These are phyloP conservation scores for Cladophialophora psammophila DNA, from an alignment of 2,329 filamentous ascomycete genomes.

Conservation along the genomic window DNA sequence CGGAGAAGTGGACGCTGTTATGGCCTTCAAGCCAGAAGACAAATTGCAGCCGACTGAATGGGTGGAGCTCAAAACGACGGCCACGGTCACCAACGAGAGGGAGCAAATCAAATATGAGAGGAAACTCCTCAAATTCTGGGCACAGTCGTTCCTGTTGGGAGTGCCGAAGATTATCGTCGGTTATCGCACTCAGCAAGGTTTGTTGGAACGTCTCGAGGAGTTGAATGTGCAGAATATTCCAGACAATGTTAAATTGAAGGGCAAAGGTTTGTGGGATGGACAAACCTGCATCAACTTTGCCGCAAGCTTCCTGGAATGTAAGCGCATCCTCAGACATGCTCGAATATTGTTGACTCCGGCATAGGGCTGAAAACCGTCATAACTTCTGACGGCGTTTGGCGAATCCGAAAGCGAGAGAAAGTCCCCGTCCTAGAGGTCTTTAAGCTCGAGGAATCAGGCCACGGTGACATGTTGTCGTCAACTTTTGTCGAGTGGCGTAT, in stretches of 20 bases:
- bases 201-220: conserved; percentile 76
- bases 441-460: conserved; percentile 74
- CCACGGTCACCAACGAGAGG: conserved; percentile 70
- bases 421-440: conserved; percentile 74
- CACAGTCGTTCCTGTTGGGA: conserved; percentile 91
- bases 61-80: conserved; percentile 94
- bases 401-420: conserved; percentile 71
- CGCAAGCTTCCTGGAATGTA: conserved; percentile 77
- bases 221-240: conserved; percentile 82
- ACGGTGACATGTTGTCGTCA: conserved; percentile 76
- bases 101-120: conserved; percentile 81
- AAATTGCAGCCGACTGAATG: conserved; percentile 78
- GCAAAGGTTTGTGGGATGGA: conserved; percentile 81
- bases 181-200: conserved; percentile 76
- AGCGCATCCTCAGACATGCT: conserved; percentile 45
- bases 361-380: conserved; percentile 70
- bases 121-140: conserved; percentile 95
- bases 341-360: conserved; percentile 15
- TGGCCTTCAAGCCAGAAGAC: conserved; percentile 77
- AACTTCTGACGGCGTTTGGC: conserved; percentile 76
- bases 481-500: conserved; percentile 77
- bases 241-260: conserved; percentile 71
- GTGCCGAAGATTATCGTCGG: conserved; percentile 92
- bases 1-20: conserved; percentile 95
- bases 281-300: conserved; percentile 95